Percentiles rank a stretch among this genome's conserved stretches.
Conservation (phyloP, 306 rosid species). For the Crataegus laevigata region DNA sequence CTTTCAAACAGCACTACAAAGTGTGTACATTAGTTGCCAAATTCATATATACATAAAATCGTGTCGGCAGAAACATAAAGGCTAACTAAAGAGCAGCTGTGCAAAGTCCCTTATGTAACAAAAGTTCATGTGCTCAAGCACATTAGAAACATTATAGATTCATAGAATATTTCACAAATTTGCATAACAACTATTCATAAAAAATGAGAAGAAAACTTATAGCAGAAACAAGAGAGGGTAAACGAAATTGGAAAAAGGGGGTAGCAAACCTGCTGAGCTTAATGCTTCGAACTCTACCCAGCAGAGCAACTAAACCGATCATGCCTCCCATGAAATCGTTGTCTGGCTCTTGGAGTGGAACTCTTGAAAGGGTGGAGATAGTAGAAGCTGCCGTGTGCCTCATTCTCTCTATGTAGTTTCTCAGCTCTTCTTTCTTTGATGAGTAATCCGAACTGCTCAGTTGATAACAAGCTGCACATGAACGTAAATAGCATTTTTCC, state of each 20-base stretch:
- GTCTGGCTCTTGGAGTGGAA: not conserved
- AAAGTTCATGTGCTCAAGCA: no score
- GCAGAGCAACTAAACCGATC: slow-evolving; percentile 53
- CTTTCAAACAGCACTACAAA: no score
- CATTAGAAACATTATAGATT: no score
- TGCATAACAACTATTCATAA: no score
- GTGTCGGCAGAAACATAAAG: no score
- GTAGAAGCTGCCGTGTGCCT: slow-evolving; percentile 37
- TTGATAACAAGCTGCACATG: slow-evolving; percentile 22
- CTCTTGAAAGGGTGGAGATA: slow-evolving; percentile 16
- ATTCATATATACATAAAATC: no score
- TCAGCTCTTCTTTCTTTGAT: slow-evolving; percentile 27
- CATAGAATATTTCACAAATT: no score
- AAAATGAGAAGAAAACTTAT: no score
- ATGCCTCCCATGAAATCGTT: slow-evolving; percentile 29
- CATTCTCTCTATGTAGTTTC: slow-evolving; percentile 21
- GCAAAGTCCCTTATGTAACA: no score
- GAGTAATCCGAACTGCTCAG: not conserved
- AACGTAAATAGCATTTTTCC: not conserved
- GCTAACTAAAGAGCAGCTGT: no score
- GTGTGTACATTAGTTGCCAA: no score
- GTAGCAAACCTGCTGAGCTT: slow-evolving; percentile 52
- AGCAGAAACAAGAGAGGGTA: no score
- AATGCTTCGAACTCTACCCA: slow-evolving; percentile 39
- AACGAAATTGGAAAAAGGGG: not conserved